Percentiles rank a stretch among this genome's conserved stretches.
phyloP scores from a whole-genome alignment of 2,329 filamentous ascomycete genomes.

The Akanthomyces muscarius region DNA sequence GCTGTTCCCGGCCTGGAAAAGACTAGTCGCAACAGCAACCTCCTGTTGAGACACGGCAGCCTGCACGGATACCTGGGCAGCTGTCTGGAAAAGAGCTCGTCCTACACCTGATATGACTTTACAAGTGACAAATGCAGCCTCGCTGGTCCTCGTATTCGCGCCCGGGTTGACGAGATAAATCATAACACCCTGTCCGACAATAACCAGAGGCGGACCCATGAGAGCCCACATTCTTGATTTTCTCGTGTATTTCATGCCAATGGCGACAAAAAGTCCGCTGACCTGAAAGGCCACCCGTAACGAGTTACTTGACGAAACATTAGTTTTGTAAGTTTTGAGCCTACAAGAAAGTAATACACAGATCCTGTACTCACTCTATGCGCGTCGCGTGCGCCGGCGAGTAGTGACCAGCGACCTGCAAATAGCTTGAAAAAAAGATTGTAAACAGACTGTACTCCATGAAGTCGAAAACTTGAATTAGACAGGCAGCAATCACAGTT shows the following conservation, averaged over 20 bases:
- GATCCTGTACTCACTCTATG: slow-evolving; percentile 28
- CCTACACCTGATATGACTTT: slow-evolving; percentile 34
- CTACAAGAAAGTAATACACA: accelerated
- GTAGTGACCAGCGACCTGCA: slow-evolving; percentile 36
- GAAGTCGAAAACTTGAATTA: slow-evolving; percentile 34
- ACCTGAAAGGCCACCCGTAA: slow-evolving; percentile 36
- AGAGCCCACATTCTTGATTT: slow-evolving; percentile 32
- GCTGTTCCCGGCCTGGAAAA: slow-evolving; percentile 35
- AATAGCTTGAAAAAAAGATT: slow-evolving; percentile 38
- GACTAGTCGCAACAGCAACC: slow-evolving; percentile 33
- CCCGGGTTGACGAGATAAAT: slow-evolving; percentile 29
- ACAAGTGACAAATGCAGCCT: slow-evolving; percentile 32
- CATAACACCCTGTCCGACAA: slow-evolving; percentile 33
- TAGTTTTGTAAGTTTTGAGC: not conserved
- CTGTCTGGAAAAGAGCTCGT: slow-evolving; percentile 32
- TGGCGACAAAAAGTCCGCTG: slow-evolving; percentile 30
- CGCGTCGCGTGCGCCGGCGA: slow-evolving; percentile 34
- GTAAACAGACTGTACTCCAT: slow-evolving; percentile 37
- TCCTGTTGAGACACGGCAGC: slow-evolving; percentile 32
- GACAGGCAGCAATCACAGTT: slow-evolving; percentile 37
- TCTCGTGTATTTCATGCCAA: slow-evolving; percentile 35
- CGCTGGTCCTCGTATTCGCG: slow-evolving; percentile 26
- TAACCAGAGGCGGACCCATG: slow-evolving; percentile 30
- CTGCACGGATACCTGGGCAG: slow-evolving; percentile 32
- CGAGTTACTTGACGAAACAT: slow-evolving; percentile 22